Percentiles rank a stretch among this genome's conserved stretches.
Evolutionary conservation across 768 basidiomycete genomes (phyloP).

Genomic region (Psilocybe cyanescens): DNA sequence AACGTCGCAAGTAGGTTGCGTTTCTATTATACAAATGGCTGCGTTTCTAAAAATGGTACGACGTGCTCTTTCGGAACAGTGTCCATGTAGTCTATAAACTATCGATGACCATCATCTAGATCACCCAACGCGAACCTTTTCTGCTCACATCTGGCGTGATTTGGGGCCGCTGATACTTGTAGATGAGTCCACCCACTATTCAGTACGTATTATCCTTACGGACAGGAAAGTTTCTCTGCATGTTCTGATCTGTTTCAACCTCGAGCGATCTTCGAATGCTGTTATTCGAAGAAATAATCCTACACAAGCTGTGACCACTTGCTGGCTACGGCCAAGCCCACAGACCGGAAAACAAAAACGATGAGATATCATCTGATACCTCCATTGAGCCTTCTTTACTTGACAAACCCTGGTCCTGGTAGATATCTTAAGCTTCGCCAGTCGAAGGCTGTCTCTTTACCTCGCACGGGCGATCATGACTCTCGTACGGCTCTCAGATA

Average conservation of each 20-base stretch:
- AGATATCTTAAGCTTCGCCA: background rate
- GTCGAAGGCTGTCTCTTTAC: background rate
- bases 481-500: conserved; percentile 13
- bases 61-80: no score
- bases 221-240: background rate
- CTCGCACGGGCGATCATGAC: conserved; percentile 15
- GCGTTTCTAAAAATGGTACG: no score
- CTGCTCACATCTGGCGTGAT: background rate
- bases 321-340: no score
- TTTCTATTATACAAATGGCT: no score
- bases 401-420: background rate
- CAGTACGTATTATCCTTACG: background rate
- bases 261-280: no score
- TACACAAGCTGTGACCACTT: no score
- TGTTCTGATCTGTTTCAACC: background rate
- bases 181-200: background rate
- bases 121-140: no score
- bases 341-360: no score
- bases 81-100: no score
- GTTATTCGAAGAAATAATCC: no score
- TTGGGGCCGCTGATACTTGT: background rate
- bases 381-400: background rate
- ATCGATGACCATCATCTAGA: no score
- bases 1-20: no score
- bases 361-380: background rate